Percentiles rank a stretch among this genome's conserved stretches.
phyloP scores from a whole-genome alignment of 2,329 filamentous ascomycete genomes.

The Colletotrichum zoysiae region DNA sequence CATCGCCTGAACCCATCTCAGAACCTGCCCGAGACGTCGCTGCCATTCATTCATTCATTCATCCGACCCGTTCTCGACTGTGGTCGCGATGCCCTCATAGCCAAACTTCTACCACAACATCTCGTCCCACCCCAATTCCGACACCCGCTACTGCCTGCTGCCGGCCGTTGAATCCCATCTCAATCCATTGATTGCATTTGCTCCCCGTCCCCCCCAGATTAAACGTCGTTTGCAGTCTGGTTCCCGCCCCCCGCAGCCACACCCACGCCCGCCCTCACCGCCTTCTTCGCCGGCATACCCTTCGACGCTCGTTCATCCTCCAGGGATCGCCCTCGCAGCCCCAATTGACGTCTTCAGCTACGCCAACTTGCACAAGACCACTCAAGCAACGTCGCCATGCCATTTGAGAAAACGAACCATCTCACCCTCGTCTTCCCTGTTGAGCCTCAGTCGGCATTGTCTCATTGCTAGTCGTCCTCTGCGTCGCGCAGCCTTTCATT shows the following conservation, averaged over 20 bases:
- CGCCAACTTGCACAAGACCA: conserved; percentile 16
- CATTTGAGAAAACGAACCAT: conserved; percentile 32
- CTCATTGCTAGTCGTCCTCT: conserved; percentile 27
- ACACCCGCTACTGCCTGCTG: conserved; percentile 26
- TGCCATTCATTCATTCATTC: not conserved
- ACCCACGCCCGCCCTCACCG: conserved; percentile 31
- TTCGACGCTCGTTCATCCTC: conserved; percentile 40
- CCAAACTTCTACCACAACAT: conserved; percentile 9
- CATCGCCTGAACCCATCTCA: conserved; percentile 31
- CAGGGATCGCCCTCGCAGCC: conserved; percentile 39
- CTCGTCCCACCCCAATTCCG: conserved; percentile 24
- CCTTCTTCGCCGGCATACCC: conserved; percentile 35
- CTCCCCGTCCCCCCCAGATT: conserved; percentile 3
- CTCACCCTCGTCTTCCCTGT: not conserved
- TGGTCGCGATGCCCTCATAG: conserved; percentile 37
- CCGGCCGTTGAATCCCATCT: conserved; percentile 10
- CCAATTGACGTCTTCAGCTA: conserved; percentile 19
- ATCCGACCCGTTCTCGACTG: conserved; percentile 13
- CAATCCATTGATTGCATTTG: not conserved
- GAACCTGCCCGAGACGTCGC: conserved; percentile 20
- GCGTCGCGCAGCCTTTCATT: conserved; percentile 11
- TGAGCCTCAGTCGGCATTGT: conserved; percentile 23
- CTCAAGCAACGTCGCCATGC: conserved; percentile 35
- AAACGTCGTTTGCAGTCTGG: conserved; percentile 16
- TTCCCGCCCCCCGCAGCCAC: conserved; percentile 26